Base-by-base conservation (phyloP, 1,284 basidiomycete genomes). In the Melampsora americana region DNA sequence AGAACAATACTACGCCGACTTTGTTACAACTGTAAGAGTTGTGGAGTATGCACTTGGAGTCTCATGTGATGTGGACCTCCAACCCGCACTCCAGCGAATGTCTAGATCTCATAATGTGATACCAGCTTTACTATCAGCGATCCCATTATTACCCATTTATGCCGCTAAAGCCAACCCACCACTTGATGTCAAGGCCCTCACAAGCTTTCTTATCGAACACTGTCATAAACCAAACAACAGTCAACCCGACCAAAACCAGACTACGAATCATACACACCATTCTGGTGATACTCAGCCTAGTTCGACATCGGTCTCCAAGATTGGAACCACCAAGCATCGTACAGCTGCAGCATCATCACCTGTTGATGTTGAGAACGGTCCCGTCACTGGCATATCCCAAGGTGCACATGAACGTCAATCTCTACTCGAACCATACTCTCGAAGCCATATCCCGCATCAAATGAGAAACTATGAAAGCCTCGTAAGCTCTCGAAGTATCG, bases 11-110 rank as follows among this genome's bases (percentile, higher is more conserved):
- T 88, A 91, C 81, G 85, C 86, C 78, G 86, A 90, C 79, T 91
- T 91, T 78, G 90, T 91, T 26, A 83, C 86, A 77, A 86, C 86
- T 5, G 84, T 91, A 30, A 88, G 90, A 28, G 87, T 87, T 0
- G 85, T 89, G 5, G 90, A 92, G 81, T 80, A 85, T 7, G 80
- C 85, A 5, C 84, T 92, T 14, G 90, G 89, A 12, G 86, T 91
- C 74, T 67, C 68, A 28, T 74, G 80, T 78, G 67, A 77, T 26
- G 61, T 39, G 18, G 61, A 77, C 50, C 74, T 77, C 9, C 23
- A 30, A 56, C 28, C 42, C 12, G 60, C 67, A 6, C 28, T 69
- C 18, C 14, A 69, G 7, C 44, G 74, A 35, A n/a, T 69, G 14
- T 26, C 56, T 5, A 32, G 20, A 16, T 64, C 66, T 23, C 61